phyloP scores from a whole-genome alignment of 352 stramenopile genomes.

The Phytophthora fragariaefolia region DNA sequence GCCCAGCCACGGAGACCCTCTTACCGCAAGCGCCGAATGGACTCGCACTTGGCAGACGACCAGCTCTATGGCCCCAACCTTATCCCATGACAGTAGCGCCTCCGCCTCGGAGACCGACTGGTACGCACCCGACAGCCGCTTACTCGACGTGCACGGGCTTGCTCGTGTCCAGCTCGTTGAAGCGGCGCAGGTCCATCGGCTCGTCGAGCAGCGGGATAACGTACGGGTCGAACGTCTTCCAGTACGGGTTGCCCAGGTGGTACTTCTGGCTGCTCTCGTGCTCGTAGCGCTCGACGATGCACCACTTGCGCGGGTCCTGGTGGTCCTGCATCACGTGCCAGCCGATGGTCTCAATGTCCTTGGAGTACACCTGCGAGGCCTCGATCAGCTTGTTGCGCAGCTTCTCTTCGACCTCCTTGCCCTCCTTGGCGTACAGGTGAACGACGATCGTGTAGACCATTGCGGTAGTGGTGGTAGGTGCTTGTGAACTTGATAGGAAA shows the following conservation, averaged over 20 bases:
- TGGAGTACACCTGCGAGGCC: conserved; percentile 45
- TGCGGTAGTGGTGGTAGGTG: conserved; percentile 14
- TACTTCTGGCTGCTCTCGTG: conserved; percentile 40
- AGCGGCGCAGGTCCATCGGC: conserved; percentile 34
- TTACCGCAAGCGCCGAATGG: not conserved
- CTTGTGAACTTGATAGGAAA: conserved; percentile 34
- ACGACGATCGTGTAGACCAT: conserved; percentile 49
- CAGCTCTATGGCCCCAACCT: not conserved
- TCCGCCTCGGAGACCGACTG: not conserved
- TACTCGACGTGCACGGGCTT: conserved; percentile 31
- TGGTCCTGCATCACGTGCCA: conserved; percentile 48
- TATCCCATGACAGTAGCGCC: not conserved
- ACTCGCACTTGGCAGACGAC: conserved; percentile 1
- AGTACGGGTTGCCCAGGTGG: conserved; percentile 34
- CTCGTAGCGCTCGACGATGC: conserved; percentile 49
- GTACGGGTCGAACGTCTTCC: conserved; percentile 36
- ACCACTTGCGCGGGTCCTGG: conserved; percentile 42
- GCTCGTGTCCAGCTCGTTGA: conserved; percentile 47
- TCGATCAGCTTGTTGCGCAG: conserved; percentile 46
- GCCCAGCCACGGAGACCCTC: conserved; percentile 1
- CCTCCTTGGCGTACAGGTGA: conserved; percentile 45
- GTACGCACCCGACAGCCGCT: not conserved
- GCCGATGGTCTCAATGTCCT: conserved; percentile 39
- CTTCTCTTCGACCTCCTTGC: conserved; percentile 48
- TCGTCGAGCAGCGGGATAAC: conserved; percentile 28